Conservation (phyloP, 2,329 filamentous ascomycete species). For the Calonectria honghensis region DNA sequence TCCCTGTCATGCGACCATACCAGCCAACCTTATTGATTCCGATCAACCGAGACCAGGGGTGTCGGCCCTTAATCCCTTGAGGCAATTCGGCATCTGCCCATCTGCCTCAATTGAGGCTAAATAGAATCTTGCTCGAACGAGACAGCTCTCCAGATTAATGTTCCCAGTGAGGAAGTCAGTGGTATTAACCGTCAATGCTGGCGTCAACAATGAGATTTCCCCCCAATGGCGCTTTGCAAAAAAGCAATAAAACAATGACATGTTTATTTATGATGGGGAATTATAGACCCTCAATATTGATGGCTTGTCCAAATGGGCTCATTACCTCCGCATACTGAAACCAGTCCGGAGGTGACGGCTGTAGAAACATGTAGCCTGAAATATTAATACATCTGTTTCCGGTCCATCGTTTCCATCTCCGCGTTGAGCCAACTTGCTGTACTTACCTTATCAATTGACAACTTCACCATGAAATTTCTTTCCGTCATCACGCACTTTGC, state of each 20-base stretch:
- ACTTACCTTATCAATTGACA: background rate
- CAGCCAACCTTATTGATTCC: background rate
- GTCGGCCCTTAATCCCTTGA: background rate
- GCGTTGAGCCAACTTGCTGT: background rate
- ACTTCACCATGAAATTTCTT: background rate
- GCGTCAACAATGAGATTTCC: background rate
- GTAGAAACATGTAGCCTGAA: background rate
- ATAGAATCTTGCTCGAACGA: background rate
- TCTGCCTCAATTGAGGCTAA: constrained; percentile 16
- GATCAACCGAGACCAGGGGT: constrained; percentile 16
- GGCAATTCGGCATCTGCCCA: background rate
- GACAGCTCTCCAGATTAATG: background rate
- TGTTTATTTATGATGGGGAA: background rate
- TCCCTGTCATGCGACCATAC: background rate
- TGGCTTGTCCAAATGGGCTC: constrained; percentile 8
- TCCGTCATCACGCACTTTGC: background rate
- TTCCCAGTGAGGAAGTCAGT: background rate
- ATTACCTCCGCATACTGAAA: constrained; percentile 12
- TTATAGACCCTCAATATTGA: background rate
- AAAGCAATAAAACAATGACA: background rate
- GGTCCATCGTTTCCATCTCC: background rate
- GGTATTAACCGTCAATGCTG: background rate
- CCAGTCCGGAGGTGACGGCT: background rate
- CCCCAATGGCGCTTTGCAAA: constrained; percentile 1
- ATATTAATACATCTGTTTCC: background rate